A percentile compares a stretch with the other conserved stretches of the same genome.
phyloP scores from a whole-genome alignment of 495 filamentous ascomycete species.

The Podospora sp. region DNA sequence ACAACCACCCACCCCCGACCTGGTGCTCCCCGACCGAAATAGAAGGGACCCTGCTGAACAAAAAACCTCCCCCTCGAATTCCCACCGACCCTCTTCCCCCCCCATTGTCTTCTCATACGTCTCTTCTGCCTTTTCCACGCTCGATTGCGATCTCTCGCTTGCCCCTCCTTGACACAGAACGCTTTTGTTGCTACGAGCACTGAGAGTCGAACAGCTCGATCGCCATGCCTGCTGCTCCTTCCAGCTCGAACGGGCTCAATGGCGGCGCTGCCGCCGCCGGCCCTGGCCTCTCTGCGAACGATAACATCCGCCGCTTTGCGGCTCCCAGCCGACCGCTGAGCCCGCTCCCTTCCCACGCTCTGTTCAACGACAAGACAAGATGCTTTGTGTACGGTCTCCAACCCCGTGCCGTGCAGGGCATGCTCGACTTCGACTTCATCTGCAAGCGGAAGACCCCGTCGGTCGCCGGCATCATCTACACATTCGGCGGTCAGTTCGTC shows the following conservation, averaged over 20 bases:
- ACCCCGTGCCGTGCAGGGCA: conserved; percentile 96
- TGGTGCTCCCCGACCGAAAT: conserved; percentile 23
- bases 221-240: conserved; percentile 50
- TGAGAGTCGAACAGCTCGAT: conserved; percentile 18
- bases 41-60: conserved; percentile 26
- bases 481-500: conserved; percentile 98
- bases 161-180: conserved; percentile 10
- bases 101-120: conserved; percentile 14
- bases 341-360: conserved; percentile 77
- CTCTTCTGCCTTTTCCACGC: conserved; percentile 15
- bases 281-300: conserved; percentile 72
- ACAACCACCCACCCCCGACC: background rate
- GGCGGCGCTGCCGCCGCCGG: conserved; percentile 31
- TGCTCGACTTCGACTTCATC: conserved; percentile 99
- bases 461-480: conserved; percentile 99
- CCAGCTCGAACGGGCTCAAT: conserved; percentile 44
- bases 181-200: background rate
- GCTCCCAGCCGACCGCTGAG: conserved; percentile 91
- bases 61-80: conserved; percentile 34
- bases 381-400: conserved; percentile 99
- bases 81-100: conserved; percentile 21
- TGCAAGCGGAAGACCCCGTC: conserved; percentile 97
- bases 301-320: conserved; percentile 96
- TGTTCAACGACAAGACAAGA: conserved; percentile 99
- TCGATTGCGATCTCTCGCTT: conserved; percentile 14